Evolutionary conservation across 2,329 filamentous ascomycete genomes (phyloP).

Genomic region (Hymenoscyphus repandus): DNA sequence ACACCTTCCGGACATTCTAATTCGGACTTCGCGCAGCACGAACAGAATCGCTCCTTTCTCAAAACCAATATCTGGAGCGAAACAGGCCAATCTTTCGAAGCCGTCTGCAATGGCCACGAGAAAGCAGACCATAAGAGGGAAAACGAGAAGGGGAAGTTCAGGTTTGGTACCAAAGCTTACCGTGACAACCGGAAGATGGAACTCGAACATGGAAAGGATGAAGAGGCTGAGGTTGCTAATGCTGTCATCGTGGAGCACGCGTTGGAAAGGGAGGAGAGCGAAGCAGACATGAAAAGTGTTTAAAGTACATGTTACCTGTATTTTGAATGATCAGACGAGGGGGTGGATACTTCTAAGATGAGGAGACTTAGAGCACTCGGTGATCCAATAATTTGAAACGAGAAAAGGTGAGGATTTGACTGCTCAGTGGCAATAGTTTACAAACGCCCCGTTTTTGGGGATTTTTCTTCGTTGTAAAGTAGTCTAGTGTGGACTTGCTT

Average conservation of each 20-base stretch:
- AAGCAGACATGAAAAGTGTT: neutral
- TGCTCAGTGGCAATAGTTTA: too few species aligned
- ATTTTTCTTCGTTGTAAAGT: too few species aligned
- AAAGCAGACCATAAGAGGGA: neutral
- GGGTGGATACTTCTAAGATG: too few species aligned
- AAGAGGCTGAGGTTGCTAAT: neutral
- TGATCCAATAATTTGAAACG: too few species aligned
- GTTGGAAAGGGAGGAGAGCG: conserved; percentile 11
- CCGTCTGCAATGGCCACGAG: neutral
- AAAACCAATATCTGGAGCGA: conserved; percentile 8
- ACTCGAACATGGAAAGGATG: conserved; percentile 4
- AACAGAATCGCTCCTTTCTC: neutral
- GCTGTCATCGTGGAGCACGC: conserved; percentile 9
- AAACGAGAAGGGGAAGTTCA: conserved; percentile 6
- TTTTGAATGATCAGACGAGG: too few species aligned
- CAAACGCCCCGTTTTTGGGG: too few species aligned
- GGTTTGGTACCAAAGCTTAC: conserved; percentile 21
- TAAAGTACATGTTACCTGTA: neutral
- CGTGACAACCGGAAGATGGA: conserved; percentile 19
- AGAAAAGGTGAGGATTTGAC: too few species aligned
- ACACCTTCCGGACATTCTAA: neutral
- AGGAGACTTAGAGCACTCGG: too few species aligned
- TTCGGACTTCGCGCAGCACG: neutral
- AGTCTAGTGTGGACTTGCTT: too few species aligned
- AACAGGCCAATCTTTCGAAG: neutral